Base-by-base conservation (phyloP, 2,329 filamentous ascomycete species). In the Aaosphaeria pasadenensis region DNA sequence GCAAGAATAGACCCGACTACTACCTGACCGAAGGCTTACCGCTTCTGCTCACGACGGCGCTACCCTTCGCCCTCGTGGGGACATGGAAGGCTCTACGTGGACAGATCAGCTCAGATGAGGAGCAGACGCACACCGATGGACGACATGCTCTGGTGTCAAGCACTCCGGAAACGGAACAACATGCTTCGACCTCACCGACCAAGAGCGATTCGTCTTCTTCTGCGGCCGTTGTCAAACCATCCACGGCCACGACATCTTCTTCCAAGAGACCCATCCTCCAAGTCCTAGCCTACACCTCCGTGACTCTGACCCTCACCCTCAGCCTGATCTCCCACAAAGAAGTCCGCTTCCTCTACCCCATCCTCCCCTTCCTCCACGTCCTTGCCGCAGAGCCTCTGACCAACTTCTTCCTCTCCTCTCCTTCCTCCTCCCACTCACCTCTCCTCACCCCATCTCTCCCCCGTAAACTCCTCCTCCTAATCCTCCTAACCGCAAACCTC, bases 251-350 rank as follows among this genome's bases (percentile, higher is more conserved):
- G 11, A 40, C 39, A 24, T 66, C 36, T 72, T 28, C 30, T 45
- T 45, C 6, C 33, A 13, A 35, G 30, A 48, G 53, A 47, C 5
- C 42, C 38, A 57, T 65, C 31, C 50, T 66, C n/a, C 17, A 51
- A 11, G 54, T 60, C 33, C 59, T 72, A 11, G 60, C 66, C 40
- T 69, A 61, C 55, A 66, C 66, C 30, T 75, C 82, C 6, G 77
- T 86, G 39, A 53, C 85, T 46, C 70, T 82, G 30, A 87, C 86
- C 48, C 72, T 88, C 7, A 66, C 73, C 1, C 79, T 97, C 32
- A 95, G 89, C 1, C 64, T 88, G 42, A 88, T 97, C 56, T 85
- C 90, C 1, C 94, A 99, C 74, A 99, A 99, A 70, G 94, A 99
- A 77, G 89, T 96, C 59, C 89, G 94, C 62, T 99, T 99, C 75